Evolutionary conservation across 1,139 yeast species (phyloP).

Genomic region (Zygoascus hellenicus): DNA sequence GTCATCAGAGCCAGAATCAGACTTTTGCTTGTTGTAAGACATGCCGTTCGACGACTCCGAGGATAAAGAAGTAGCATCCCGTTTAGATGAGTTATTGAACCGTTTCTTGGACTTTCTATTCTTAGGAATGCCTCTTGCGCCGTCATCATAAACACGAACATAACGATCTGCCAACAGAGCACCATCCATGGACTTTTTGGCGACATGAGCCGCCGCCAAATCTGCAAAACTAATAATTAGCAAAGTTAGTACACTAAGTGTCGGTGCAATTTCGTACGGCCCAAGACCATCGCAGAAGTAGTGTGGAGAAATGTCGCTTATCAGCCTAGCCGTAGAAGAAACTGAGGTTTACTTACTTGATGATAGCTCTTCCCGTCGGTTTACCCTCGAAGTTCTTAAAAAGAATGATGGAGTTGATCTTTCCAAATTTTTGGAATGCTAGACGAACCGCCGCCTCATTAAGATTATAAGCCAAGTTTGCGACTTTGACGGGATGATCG

Average conservation of each 20-base stretch:
- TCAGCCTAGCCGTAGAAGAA: not conserved
- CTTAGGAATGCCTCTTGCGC: not conserved
- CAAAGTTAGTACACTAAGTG: not conserved
- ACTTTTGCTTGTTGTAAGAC: not conserved
- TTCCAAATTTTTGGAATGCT: constrained; percentile 34
- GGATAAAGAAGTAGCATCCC: not conserved
- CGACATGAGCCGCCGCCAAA: constrained; percentile 2
- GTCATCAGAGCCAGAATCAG: not conserved
- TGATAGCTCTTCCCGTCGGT: constrained; percentile 34
- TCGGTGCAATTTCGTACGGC: not conserved
- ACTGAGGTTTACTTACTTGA: constrained; percentile 13
- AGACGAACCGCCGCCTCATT: constrained; percentile 32
- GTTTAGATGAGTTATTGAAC: no score
- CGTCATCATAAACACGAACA: not conserved
- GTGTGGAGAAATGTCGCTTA: not conserved
- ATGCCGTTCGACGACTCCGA: not conserved
- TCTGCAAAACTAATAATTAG: not conserved
- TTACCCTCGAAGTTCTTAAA: constrained; percentile 33
- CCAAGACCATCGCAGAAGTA: not conserved
- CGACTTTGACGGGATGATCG: constrained; percentile 21
- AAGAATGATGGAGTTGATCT: constrained; percentile 29
- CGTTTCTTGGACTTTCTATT: not conserved
- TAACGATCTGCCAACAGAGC: not conserved
- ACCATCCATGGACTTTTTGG: constrained; percentile 4
- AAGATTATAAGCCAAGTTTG: constrained; percentile 32